Base-by-base conservation (phyloP, 495 filamentous ascomycete genomes). In the Amniculicola lignicola region DNA sequence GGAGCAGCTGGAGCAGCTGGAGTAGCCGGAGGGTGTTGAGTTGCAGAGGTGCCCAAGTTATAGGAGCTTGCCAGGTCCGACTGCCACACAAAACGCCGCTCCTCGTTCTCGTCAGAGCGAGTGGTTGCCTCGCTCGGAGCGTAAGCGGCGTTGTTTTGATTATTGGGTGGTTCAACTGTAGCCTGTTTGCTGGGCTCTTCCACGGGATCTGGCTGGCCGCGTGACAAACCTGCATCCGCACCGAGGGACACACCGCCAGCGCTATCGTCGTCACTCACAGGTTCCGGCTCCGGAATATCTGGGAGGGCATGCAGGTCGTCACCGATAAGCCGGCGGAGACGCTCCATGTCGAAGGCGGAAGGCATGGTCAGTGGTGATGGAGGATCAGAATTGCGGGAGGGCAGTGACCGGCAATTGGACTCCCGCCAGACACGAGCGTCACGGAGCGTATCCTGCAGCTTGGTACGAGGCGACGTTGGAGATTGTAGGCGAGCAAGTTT, bases 51-150 rank as follows among this genome's bases (percentile, higher is more conserved):
- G 2, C 51, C 51, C 19, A 51, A 23, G 29, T 44, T 57, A 18
- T 37, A 57, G 16, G 24, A 28, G 19, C 50, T 61, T 35, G 27
- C 43, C 15, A 21, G 33, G 12, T 37, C 57, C 22, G 49, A 28
- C 2, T 42, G 6, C 40, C 49, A 49, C 18, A 60, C 57, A 24
- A 60, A 60, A 2, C 41, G 49, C n/a, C 43, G 41, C 35, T 60
- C 49, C 1, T 23, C 3, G 19, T 53, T 49, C 33, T 27, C 31
- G 0, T 60, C 36, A n/a, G n/a, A n/a, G n/a, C n/a, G n/a, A n/a
- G n/a, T n/a, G 22, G 37, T n/a, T 19, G 22, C 21, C 9, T 11
- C 31, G n/a, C 24, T 1, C 7, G 29, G 29, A 7, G 29, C n/a
- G n/a, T n/a, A n/a, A n/a, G n/a, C n/a, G n/a, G n/a, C n/a, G n/a